Base-by-base conservation (phyloP, 345 rosid genomes). In the Syzygium jambos region DNA sequence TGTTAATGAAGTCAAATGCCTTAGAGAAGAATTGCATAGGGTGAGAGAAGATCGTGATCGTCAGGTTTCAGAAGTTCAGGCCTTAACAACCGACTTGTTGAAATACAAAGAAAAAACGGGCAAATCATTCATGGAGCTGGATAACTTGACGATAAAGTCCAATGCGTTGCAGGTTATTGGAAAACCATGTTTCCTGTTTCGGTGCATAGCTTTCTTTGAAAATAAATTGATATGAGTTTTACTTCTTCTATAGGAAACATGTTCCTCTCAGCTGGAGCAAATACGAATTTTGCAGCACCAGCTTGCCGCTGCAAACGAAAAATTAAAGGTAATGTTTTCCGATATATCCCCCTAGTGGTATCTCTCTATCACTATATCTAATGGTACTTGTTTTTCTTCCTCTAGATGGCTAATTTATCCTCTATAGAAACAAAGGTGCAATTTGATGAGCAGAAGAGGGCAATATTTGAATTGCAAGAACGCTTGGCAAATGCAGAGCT, bases 41-140 rank as follows among this genome's bases (percentile, higher is more conserved):
- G 97, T 94, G 8, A 92, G 98, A 83, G 97, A 95, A 85, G 99
- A 98, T 87, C 96, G 99, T 88, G 99, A 98, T 89, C 93, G 93
- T 86, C 96, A 94, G 34, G 90, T 92, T 23, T 87, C 82, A 22
- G 95, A 91, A 86, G 95, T 95, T 86, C 94, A 96, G 84, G 89
- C 90, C 59, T 89, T 95, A 84, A 90, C 93, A 23, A 92, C 92
- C 84, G 99, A 96, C 57, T 89, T 94, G 46, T 85, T 87, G 49
- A 95, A 89, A 87, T 92, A 91, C 61, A 91, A 93, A 90, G 99
- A 96, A 93, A 93, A 87, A 87, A 91, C 95, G 2, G 99, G 98
- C 78, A 95, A 95, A 90, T 95, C 98, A 23, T 89, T 91, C 68
- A 88, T 93, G 3, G 98, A 95, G 86, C 87, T 96, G 89, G 98